Base-by-base conservation (phyloP, 371 early-diverging fungal species). In the Umbelopsis sp. region DNA sequence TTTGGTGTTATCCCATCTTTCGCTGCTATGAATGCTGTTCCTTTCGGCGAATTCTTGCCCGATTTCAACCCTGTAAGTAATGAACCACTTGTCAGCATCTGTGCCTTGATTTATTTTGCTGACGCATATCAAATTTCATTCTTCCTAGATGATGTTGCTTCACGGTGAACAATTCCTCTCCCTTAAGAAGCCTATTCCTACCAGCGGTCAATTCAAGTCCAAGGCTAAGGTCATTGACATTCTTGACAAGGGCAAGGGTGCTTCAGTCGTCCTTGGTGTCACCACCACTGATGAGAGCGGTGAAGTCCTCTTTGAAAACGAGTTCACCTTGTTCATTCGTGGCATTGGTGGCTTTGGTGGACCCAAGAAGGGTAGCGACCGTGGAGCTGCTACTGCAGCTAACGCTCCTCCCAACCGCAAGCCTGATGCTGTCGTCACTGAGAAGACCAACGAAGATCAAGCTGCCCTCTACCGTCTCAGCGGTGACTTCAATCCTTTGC, bases 121-220 rank as follows among this genome's bases (percentile, higher is more conserved):
- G n/a, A 48, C 16, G 8, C 1, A n/a, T 48, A 16, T 10, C 1
- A 48, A 3, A 3, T n/a, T 48, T 41, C 65, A 11, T 69, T 50
- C 50, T 48, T 20, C 24, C 7, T 69, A 87, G 86, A 97, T 97
- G 97, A 94, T 95, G 95, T 87, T 99, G 70, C 86, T 99, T 67
- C 99, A 99, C 79, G 99, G 98, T 69, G 98, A 99, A 80, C 98
- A 99, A 81, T 97, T 91, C 85, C 80, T 96, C 63, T 91, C 93
- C 70, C 72, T 97, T 66, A 85, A 92, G 77, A 88, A 87, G 69
- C 93, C 96, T 35, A 80, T 97, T 25, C 96, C 97, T 29, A 90
- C 94, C 51, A 75, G 83, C 20, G 97, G 94, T 68, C 91, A 82
- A 38, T 80, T 99, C 57, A 86, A 79, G 64, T 90, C 93, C 69